phyloP scores from a whole-genome alignment of 2,329 filamentous ascomycete species.

The Cladosporium halotolerans region DNA sequence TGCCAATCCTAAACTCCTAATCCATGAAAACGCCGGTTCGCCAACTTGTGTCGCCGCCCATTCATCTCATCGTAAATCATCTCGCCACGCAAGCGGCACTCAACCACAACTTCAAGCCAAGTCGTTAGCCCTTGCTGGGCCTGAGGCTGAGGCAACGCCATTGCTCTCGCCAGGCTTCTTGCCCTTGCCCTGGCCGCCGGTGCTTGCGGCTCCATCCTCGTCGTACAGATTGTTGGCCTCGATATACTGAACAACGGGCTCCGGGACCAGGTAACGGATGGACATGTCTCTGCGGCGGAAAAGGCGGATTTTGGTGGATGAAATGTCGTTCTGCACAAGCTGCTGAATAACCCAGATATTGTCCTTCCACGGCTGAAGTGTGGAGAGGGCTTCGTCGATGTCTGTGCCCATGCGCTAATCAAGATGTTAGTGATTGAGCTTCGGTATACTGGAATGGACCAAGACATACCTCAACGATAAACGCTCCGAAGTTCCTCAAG shows the following conservation, averaged over 20 bases:
- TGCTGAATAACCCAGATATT: slow-evolving; percentile 87
- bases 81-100: background rate
- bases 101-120: background rate
- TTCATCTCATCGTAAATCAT: slow-evolving; percentile 12
- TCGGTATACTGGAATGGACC: background rate
- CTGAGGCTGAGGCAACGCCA: background rate
- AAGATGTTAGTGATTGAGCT: slow-evolving; percentile 54
- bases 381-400: slow-evolving; percentile 79
- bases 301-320: slow-evolving; percentile 73
- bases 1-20: background rate
- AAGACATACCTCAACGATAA: slow-evolving; percentile 56
- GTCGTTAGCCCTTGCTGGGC: slow-evolving; percentile 6
- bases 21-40: slow-evolving; percentile 1
- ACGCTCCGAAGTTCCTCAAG: slow-evolving; percentile 72
- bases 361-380: slow-evolving; percentile 72
- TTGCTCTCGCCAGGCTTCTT: slow-evolving; percentile 26
- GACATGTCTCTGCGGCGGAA: slow-evolving; percentile 76
- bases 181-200: slow-evolving; percentile 22
- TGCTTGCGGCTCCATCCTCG: slow-evolving; percentile 29
- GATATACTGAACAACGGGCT: slow-evolving; percentile 59
- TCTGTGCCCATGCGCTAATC: slow-evolving; percentile 79
- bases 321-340: slow-evolving; percentile 80
- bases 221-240: slow-evolving; percentile 33
- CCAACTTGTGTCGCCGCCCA: slow-evolving; percentile 1
- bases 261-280: slow-evolving; percentile 69